Percentiles rank a stretch among this genome's conserved stretches.
Evolutionary conservation across 2,329 filamentous ascomycete species (phyloP).

Genomic region (Colletotrichum salicis): DNA sequence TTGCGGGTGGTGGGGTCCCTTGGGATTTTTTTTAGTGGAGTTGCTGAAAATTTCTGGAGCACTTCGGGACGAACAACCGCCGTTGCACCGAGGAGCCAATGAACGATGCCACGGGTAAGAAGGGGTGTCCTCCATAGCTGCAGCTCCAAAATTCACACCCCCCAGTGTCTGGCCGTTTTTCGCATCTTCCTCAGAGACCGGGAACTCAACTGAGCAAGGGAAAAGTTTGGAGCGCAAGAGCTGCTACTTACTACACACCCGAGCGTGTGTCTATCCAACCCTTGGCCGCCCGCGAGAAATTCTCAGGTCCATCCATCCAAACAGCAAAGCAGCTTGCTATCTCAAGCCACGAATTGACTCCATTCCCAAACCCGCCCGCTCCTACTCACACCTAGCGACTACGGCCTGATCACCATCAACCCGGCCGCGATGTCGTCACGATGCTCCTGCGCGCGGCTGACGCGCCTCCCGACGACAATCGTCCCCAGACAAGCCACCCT

Average conservation of each 20-base stretch:
- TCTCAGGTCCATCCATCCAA: constrained; percentile 34
- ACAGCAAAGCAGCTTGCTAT: constrained; percentile 12
- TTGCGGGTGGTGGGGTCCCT: constrained; percentile 23
- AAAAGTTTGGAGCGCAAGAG: background rate
- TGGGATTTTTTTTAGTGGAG: constrained; percentile 36
- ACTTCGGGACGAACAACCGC: constrained; percentile 27
- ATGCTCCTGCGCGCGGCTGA: constrained; percentile 33
- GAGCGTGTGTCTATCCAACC: constrained; percentile 16
- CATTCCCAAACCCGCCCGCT: constrained; percentile 5
- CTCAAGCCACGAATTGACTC: constrained; percentile 20
- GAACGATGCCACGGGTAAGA: background rate
- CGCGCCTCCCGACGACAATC: constrained; percentile 25
- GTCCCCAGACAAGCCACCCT: constrained; percentile 16
- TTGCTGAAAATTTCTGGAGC: constrained; percentile 30
- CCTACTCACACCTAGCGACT: background rate
- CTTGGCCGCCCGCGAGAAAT: constrained; percentile 32
- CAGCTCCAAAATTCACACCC: background rate
- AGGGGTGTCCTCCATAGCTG: background rate
- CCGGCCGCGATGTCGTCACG: constrained; percentile 30
- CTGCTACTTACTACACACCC: background rate
- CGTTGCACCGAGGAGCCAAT: constrained; percentile 33
- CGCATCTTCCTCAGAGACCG: background rate
- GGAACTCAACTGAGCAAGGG: background rate
- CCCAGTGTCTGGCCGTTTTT: background rate
- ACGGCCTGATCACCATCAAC: constrained; percentile 13